Conservation (phyloP, 176 grass and related monocot genomes). For the Cymbopogon citratus region DNA sequence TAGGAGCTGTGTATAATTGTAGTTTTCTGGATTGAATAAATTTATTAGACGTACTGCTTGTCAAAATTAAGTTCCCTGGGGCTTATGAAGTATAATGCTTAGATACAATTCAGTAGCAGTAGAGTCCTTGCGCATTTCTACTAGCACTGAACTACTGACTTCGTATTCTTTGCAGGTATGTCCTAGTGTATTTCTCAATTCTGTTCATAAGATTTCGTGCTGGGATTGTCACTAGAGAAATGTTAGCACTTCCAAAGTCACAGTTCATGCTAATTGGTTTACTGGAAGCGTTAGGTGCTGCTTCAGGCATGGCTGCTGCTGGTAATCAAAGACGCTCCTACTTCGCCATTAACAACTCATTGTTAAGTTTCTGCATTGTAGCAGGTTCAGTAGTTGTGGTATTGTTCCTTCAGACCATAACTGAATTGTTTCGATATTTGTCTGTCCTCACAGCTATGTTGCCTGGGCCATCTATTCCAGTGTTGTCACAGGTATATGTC, state of each 20-base stretch:
- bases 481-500: conserved; percentile 73
- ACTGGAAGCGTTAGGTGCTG: conserved; percentile 75
- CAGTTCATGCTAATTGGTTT: conserved; percentile 64
- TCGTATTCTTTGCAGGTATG: conserved; percentile 45
- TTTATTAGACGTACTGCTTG: not conserved
- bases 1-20: not conserved
- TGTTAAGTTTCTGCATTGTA: conserved; percentile 5
- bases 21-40: not conserved
- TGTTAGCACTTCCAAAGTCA: conserved; percentile 81
- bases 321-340: conserved; percentile 31
- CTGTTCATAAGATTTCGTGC: conserved; percentile 51
- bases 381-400: not conserved
- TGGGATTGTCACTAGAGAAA: conserved; percentile 73
- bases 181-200: conserved; percentile 81
- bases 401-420: conserved; percentile 10
- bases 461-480: conserved; percentile 81
- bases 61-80: not conserved
- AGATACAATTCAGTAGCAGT: not conserved
- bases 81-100: not conserved
- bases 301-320: conserved; percentile 90
- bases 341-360: not conserved
- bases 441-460: conserved; percentile 60
- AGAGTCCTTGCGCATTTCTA: not conserved
- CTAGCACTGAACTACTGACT: not conserved
- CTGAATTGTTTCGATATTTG: not conserved